A percentile compares a stretch with the other conserved stretches of the same genome.
Conservation (phyloP, 2,329 filamentous ascomycete genomes). For the Calonectria pauciramosa region DNA sequence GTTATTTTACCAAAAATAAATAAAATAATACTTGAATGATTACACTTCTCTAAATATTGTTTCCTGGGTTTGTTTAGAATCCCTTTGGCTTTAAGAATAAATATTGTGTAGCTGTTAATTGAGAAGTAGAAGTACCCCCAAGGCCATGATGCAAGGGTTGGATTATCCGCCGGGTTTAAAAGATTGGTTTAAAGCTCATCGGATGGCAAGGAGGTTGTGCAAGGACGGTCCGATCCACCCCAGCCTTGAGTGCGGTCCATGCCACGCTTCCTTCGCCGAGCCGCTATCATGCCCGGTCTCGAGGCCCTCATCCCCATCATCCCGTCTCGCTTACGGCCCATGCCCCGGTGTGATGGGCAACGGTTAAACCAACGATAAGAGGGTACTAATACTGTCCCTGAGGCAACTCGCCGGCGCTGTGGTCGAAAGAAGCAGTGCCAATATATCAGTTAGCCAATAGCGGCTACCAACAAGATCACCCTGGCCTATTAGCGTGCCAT, state of each 20-base stretch:
- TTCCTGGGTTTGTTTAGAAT: no score
- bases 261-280: not conserved
- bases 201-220: conserved; percentile 25
- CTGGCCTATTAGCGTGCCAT: not conserved
- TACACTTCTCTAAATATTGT: no score
- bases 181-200: not conserved
- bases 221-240: conserved; percentile 40
- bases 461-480: not conserved
- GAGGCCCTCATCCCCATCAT: conserved; percentile 1
- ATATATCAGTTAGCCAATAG: not conserved
- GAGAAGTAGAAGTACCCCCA: no score
- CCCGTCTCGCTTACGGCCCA: conserved; percentile 17
- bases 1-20: no score
- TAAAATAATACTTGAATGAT: no score
- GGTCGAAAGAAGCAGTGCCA: conserved; percentile 1
- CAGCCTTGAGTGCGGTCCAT: conserved; percentile 18
- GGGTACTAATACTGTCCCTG: not conserved
- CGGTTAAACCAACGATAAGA: not conserved
- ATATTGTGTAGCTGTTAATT: no score
- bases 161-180: not conserved
- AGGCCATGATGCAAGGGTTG: no score
- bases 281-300: not conserved
- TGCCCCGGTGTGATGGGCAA: conserved; percentile 1
- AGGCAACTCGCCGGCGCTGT: not conserved
- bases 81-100: no score